Base-by-base conservation (phyloP, 2,329 filamentous ascomycete genomes). In the Colletotrichum musicola region DNA sequence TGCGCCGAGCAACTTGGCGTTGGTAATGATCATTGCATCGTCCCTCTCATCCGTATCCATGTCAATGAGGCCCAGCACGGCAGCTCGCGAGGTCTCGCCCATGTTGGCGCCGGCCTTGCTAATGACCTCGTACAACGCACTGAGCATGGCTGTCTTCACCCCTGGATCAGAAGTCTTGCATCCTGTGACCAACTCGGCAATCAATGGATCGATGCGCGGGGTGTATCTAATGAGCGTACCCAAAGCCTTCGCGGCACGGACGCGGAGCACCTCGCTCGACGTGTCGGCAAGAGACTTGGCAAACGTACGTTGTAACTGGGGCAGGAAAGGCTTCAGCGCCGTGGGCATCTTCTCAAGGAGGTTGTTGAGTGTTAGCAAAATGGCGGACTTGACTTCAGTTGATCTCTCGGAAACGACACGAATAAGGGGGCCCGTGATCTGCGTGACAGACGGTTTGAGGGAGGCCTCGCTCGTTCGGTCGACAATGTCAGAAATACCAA, bases 341-440 rank as follows among this genome's bases (percentile, higher is more conserved):
- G 92, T 89, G 0, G 96, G 96, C 79, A 99, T 98, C 87, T 98
- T 99, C 81, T 97, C 94, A 44, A 99, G 85, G 35, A 99, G 84
- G 74, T 97, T 97, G 83, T 98, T 98, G 73, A 99, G 88, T 0
- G 96, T 97, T 62, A 97, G 87, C 70, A 99, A 85, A 78, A 99
- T 97, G 49, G 96, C 96, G 69, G 93, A 92, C 83, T 97, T 98
- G 80, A 99, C 94, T 59, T 99, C 97, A 2, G 94, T 94, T 3
- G 96, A 97, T 71, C 95, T 90, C 80, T 99, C 96, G 5, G 96
- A 98, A 18, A 99, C 95, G 22, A 98, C 95, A 87, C 96, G 93
- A 79, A 99, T 99, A 62, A 99, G 88, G 22, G 97, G 96, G 77
- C 96, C 96, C 5, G 97, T 98, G 74, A 99, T 98, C 77, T 98